Base-by-base conservation (phyloP, 331 rosid genomes). In the Telfairia occidentalis region DNA sequence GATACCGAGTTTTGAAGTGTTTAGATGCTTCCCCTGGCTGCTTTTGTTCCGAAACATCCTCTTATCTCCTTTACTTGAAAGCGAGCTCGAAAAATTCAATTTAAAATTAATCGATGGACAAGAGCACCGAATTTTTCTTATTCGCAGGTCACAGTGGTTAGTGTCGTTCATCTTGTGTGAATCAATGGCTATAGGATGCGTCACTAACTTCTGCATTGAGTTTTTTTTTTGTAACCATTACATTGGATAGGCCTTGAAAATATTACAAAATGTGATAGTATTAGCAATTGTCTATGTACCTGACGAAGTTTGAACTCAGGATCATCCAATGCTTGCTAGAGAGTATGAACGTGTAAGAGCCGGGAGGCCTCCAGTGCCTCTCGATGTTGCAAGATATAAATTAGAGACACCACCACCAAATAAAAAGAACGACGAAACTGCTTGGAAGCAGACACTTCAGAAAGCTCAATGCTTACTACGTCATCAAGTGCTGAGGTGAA, bases 271-370 rank as follows among this genome's bases (percentile, higher is more conserved):
- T 7, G 64, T 54, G 54, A 29, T 28, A 50, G 12, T 13, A 18
- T 37, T 59, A 3, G 59, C 23, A 26, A 32, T 61, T 18, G 13
- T 24, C 40, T 28, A 35, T 49, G 54, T 12, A 21, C 42, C 21
- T 72, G 55, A 66, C 77, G 54, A 8, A n/a, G n/a, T 49, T 70
- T 64, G 48, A 77, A 80, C 32, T 23, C 83, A 95, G 99, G 89
- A 87, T 45, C 86, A 92, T 40, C 97, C 99, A 2, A 87, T 95
- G 96, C 79, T 95, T 85, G 93, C 89, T 15, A 90, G 97, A 79
- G 99, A 95, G 83, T 85, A 92, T 60, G 99, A 95, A 32, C 97
- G 99, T 32, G 99, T 95, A 16, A 84, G 92, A 83, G 90, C 97
- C 53, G 96, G 90, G 30, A 89, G 88, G 84, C 96, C 99, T 75